These are phyloP conservation scores for Penicillium samsonianum DNA, from an alignment of 495 filamentous ascomycete genomes.

Conservation along the genomic window DNA sequence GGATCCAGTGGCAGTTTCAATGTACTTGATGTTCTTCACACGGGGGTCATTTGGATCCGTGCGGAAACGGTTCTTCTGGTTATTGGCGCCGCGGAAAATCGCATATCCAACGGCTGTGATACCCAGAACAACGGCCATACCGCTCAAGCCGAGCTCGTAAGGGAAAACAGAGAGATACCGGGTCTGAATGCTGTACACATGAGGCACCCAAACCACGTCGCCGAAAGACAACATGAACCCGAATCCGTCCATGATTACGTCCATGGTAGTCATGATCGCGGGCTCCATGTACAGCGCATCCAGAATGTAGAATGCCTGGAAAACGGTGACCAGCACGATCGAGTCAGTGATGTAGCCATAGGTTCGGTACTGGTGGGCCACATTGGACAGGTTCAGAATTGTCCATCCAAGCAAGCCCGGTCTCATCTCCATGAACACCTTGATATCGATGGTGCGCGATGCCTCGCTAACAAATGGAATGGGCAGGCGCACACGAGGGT, in stretches of 20 bases:
- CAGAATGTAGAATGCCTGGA: constrained; percentile 83
- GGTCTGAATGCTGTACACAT: constrained; percentile 82
- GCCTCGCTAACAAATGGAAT: constrained; percentile 60
- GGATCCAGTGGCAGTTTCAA: constrained; percentile 80
- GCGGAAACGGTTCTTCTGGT: constrained; percentile 92
- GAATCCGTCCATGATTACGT: constrained; percentile 93
- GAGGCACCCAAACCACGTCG: constrained; percentile 91
- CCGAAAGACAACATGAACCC: constrained; percentile 97
- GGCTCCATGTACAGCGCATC: constrained; percentile 90
- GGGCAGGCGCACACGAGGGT: constrained; percentile 80
- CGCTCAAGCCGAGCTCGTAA: constrained; percentile 66
- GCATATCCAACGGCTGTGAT: constrained; percentile 72
- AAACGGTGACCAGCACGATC: constrained; percentile 75
- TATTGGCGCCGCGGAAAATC: constrained; percentile 91
- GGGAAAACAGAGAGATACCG: constrained; percentile 89
- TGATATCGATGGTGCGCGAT: constrained; percentile 76
- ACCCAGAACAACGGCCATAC: constrained; percentile 60
- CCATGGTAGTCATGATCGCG: constrained; percentile 91
- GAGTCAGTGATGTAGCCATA: constrained; percentile 84
- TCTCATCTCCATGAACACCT: constrained; percentile 84
- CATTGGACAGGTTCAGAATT: constrained; percentile 79
- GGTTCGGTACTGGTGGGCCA: constrained; percentile 82
- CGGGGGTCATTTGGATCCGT: constrained; percentile 82
- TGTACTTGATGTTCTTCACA: constrained; percentile 79
- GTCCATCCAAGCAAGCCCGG: constrained; percentile 92